Base-by-base conservation (phyloP, 306 rosid species). In the Styphnolobium japonicum region DNA sequence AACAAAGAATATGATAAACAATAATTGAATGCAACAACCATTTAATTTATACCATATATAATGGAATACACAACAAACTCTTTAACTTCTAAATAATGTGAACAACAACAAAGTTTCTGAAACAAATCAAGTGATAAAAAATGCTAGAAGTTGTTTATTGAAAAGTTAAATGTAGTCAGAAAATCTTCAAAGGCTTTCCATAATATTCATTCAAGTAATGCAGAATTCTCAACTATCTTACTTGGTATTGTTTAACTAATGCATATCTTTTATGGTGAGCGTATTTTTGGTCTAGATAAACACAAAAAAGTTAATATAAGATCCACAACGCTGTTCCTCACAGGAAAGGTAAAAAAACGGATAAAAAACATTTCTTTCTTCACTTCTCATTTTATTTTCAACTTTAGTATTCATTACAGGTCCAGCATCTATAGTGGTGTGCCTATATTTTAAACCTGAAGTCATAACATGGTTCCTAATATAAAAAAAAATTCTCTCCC, bases 81-180 rank as follows among this genome's bases (percentile, higher is more conserved):
- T 21, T 53, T 25, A 77, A 31, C 21, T 3, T 29, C 22, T 11
- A 21, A 70, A 45, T 12, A 2, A 6, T 67, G 43, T 61, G 34
- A 74, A 61, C 55, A 51, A 23, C 7, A 63, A 63, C 14, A 34
- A 63, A 27, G n/a, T 39, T 39, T 53, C 62, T 73, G 60, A 66
- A 55, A 70, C 31, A 67, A 67, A 48, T 73, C 31, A 73, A 48
- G 76, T 66, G 56, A 71, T 42, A 36, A 31, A 52, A 22, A 52
- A 46, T 23, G 34, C 16, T 18, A 55, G 49, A 45, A 16, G 53
- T 71, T 15, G n/a, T 65, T 71, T 2, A 45, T 46, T 46, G n/a
- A n/a, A 57, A 75, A 45, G 49, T 9, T 63, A 48, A 73, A 52
- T 12, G 14, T 56, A 64, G 40, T 29, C 63, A 45, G 18, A 68